Evolutionary conservation across 2,329 filamentous ascomycete species (phyloP), one percentile per base, ranked within the genome.

Genomic region (Fusarium setosum): DNA sequence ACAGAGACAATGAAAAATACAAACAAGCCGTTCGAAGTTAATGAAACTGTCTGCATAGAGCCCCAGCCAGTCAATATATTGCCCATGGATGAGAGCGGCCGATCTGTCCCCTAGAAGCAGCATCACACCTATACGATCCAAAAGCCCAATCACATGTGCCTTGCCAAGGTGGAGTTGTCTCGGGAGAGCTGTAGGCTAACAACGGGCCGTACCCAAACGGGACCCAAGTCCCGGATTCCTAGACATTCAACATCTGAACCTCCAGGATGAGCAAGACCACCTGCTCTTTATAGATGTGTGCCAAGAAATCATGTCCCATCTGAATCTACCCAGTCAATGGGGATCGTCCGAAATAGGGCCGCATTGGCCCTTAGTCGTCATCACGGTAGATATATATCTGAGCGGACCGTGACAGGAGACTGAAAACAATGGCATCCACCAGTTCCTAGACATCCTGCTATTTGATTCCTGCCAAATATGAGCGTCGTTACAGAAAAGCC

Each of bases 261-360:
- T 32, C n/a, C 13, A 29, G 12, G 32, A 51, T 61, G 20, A n/a
- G 4, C 57, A 12, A 37, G 48, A 17, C 6, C 48, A 18, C 45
- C 44, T 57, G 42, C 40, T 51, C 18, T 31, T 34, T 29, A 4
- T 4, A 35, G 41, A 21, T 4, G 13, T 12, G 13, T n/a, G 59
- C 48, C 59, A 45, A 54, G 40, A 24, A n/a, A 62, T 11, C 29
- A 55, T 38, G 59, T 26, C 59, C 38, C 12, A 41, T 6, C 15
- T 20, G 3, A 38, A 32, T 21, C 6, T 20, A 26, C 34, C 32
- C 21, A 15, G n/a, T 24, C 21, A 11, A 42, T 47, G 18, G 31
- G 15, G 9, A 31, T 26, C 12, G 48, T 34, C 48, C 48, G 59
- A 55, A 4, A 37, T 4, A 23, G 38, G 8, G 4, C 59, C 55